These are phyloP conservation scores for Pythium rishiriense DNA, from an alignment of 352 stramenopile genomes.

Conservation along the genomic window DNA sequence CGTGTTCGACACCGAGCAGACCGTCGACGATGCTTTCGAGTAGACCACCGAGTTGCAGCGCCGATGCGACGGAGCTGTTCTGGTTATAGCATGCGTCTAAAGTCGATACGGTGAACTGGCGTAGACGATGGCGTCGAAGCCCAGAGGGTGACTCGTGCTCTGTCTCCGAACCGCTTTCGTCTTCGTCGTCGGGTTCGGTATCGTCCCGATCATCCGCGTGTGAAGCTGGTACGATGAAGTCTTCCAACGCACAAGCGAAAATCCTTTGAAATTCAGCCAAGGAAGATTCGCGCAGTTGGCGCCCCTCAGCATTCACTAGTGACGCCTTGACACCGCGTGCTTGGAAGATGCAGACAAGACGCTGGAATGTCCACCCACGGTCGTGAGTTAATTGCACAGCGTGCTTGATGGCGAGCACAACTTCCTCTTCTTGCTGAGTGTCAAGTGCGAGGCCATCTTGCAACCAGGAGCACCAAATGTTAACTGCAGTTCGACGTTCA, in stretches of 20 bases:
- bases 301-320: not conserved
- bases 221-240: conserved; percentile 7
- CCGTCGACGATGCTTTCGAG: conserved; percentile 21
- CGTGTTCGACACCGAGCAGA: conserved; percentile 11
- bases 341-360: conserved; percentile 7
- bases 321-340: not conserved
- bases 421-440: conserved; percentile 62
- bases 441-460: conserved; percentile 44
- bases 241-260: not conserved
- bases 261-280: conserved; percentile 17
- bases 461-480: conserved; percentile 74
- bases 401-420: conserved; percentile 24
- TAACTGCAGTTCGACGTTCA: conserved; percentile 62
- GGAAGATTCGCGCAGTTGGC: conserved; percentile 3
- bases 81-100: conserved; percentile 14
- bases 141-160: not conserved
- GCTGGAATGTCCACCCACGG: conserved; percentile 7
- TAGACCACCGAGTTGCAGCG: conserved; percentile 14
- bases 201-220: not conserved
- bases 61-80: conserved; percentile 3
- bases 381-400: conserved; percentile 12
- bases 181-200: not conserved
- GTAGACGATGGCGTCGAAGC: not conserved
- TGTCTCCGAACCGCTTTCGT: not conserved
- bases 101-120: conserved; percentile 10